These are phyloP conservation scores for Ostreobium quekettii DNA, from an alignment of 139 green algal genomes.

Conservation along the genomic window DNA sequence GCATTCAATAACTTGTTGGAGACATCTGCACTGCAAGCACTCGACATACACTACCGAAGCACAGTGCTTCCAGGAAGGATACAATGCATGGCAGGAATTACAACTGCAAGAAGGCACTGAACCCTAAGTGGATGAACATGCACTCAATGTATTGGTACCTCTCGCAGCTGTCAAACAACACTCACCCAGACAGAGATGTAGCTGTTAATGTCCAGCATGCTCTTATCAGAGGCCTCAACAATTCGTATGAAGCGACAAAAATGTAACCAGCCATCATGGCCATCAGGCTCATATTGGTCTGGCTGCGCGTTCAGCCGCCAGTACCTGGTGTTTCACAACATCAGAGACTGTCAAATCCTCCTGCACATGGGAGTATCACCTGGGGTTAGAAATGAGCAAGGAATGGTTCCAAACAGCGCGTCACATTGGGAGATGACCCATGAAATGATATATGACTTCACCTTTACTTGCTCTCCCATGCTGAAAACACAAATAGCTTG, in stretches of 20 bases:
- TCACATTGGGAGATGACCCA: too few species aligned
- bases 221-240: background rate
- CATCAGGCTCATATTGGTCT: background rate
- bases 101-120: background rate
- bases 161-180: background rate
- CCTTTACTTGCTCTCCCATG: too few species aligned
- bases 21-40: background rate
- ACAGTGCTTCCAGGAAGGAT: background rate
- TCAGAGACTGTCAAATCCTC: too few species aligned
- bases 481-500: too few species aligned
- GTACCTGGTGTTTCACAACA: background rate
- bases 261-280: background rate
- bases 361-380: too few species aligned
- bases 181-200: conserved; percentile 3
- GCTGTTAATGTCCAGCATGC: background rate
- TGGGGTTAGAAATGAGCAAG: too few species aligned
- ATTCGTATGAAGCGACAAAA: background rate
- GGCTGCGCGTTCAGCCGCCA: conserved; percentile 18
- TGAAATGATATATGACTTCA: too few species aligned
- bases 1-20: conserved; percentile 6
- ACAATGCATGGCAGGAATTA: background rate
- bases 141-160: conserved; percentile 13
- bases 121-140: background rate
- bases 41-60: background rate
- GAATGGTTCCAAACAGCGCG: too few species aligned